Conservation (phyloP, 2,329 filamentous ascomycete species). For the Fusarium solani-melongenae region DNA sequence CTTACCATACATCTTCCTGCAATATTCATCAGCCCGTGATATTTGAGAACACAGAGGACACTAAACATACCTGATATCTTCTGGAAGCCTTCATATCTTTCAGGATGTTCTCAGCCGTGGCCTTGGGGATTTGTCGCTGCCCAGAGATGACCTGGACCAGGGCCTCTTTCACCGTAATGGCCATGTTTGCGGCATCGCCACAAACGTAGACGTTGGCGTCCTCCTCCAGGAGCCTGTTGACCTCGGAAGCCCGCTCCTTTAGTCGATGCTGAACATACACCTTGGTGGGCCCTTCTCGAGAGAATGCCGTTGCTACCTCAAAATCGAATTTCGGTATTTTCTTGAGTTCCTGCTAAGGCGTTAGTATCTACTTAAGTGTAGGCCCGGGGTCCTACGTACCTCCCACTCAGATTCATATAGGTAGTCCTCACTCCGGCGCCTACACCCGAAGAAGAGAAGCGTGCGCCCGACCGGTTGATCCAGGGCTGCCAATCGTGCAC, state of each 20-base stretch:
- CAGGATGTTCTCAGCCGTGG: background rate
- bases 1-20: background rate
- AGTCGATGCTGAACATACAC: constrained; percentile 3
- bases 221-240: background rate
- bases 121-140: background rate
- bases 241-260: background rate
- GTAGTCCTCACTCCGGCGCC: background rate
- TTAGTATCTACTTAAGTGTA: background rate
- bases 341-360: background rate
- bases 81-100: background rate
- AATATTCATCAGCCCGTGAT: background rate
- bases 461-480: background rate
- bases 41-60: background rate
- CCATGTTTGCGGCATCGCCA: constrained; percentile 9
- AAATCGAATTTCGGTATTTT: background rate
- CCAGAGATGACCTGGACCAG: background rate
- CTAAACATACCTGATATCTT: background rate
- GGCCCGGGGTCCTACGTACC: background rate
- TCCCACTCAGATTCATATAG: background rate
- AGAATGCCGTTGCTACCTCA: background rate
- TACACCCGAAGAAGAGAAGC: background rate
- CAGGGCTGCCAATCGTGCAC: background rate
- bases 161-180: background rate
- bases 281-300: background rate
- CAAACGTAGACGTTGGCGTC: constrained; percentile 2